A percentile compares a stretch with the other conserved stretches of the same genome.
Conservation (phyloP, 176 grass and related monocot genomes). For the Carex cristatella region DNA sequence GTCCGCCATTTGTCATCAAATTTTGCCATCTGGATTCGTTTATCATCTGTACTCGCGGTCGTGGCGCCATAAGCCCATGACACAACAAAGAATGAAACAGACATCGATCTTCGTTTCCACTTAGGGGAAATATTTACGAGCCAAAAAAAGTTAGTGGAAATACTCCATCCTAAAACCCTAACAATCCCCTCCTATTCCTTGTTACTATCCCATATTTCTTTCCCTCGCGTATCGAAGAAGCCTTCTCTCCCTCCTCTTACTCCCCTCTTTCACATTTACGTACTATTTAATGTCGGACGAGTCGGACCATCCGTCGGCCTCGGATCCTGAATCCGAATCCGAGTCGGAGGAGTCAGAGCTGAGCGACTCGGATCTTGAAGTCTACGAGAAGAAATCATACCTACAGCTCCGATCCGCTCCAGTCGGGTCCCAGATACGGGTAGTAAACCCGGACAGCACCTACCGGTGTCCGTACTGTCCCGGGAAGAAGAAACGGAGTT, state of each 20-base stretch:
- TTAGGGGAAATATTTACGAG: neutral
- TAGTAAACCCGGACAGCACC: neutral
- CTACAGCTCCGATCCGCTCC: constrained; percentile 16
- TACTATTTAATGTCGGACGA: neutral
- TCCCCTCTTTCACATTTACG: too few species aligned
- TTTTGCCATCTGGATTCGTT: neutral
- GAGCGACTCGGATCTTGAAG: constrained; percentile 21
- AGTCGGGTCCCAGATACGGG: constrained; percentile 5
- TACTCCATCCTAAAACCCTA: neutral
- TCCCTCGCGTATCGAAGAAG: neutral
- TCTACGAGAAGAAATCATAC: constrained; percentile 13
- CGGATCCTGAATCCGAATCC: neutral
- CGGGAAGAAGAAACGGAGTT: constrained; percentile 25
- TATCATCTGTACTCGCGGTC: neutral
- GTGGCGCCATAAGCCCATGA: neutral
- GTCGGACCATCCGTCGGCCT: neutral
- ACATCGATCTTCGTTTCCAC: neutral
- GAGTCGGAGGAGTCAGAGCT: constrained; percentile 22
- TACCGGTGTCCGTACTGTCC: constrained; percentile 6
- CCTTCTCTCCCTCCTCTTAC: neutral
- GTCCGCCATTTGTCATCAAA: neutral
- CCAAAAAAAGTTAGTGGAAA: neutral
- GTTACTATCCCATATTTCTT: neutral
- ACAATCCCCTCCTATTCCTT: neutral
- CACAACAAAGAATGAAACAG: neutral